Percentiles rank a stretch among this genome's conserved stretches.
Conservation (phyloP, 75 land plant species). For the Chamaecyparis obtusa region DNA sequence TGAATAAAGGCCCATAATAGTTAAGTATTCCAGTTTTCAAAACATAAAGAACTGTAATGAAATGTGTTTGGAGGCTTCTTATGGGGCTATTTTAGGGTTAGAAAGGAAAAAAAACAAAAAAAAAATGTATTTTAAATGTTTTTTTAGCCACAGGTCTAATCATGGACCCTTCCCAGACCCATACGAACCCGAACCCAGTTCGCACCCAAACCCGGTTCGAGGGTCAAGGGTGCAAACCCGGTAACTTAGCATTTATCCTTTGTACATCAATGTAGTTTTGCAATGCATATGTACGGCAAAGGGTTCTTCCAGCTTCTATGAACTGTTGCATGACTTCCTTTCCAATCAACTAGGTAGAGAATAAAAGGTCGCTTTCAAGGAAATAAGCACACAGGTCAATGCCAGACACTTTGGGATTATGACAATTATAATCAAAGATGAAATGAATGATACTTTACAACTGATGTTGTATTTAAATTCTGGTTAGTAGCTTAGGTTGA, state of each 20-base stretch:
- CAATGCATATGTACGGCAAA: background rate
- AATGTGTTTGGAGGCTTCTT: too few relatives aligned
- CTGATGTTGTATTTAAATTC: background rate
- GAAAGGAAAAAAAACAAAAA: too few relatives aligned
- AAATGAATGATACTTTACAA: background rate
- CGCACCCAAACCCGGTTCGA: too few relatives aligned
- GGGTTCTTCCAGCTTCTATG: background rate
- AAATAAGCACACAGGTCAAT: background rate
- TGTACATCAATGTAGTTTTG: background rate
- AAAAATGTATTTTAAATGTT: too few relatives aligned
- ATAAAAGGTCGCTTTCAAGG: background rate
- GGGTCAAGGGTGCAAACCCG: too few relatives aligned
- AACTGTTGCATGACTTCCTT: background rate
- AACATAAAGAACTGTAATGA: too few relatives aligned
- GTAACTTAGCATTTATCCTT: background rate
- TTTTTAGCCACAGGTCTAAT: too few relatives aligned
- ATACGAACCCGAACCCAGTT: too few relatives aligned
- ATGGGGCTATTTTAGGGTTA: too few relatives aligned
- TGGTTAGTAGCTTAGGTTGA: background rate
- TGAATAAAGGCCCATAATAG: background rate
- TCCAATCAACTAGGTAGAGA: background rate
- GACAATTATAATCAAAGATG: background rate
- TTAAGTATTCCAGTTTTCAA: background rate
- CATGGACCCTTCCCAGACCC: too few relatives aligned
- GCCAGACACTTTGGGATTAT: background rate